Evolutionary conservation across 164 flowering plant genomes (phyloP).

Genomic region (Amborella trichopoda): DNA sequence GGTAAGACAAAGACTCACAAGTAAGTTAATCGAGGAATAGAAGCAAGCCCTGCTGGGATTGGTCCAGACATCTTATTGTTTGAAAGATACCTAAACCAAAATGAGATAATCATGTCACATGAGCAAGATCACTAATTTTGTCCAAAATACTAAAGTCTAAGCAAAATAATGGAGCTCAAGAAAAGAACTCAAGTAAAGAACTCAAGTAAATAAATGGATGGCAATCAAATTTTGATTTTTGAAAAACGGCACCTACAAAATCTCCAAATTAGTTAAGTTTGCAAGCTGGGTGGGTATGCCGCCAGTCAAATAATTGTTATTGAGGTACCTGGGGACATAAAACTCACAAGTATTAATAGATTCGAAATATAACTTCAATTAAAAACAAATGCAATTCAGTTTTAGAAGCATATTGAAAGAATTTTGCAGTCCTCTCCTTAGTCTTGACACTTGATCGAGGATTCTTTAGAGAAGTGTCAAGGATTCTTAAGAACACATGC

Average conservation of each 20-base stretch:
- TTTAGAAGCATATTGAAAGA: too few relatives aligned
- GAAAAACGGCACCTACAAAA: slow-evolving; percentile 5
- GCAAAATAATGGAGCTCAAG: too few relatives aligned
- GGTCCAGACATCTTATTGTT: slow-evolving; percentile 86
- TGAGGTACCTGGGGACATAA: slow-evolving; percentile 79
- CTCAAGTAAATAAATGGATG: neutral
- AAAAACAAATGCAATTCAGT: too few relatives aligned
- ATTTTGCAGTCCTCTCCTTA: too few relatives aligned
- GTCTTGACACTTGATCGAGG: too few relatives aligned
- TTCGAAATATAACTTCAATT: too few relatives aligned
- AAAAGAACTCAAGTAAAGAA: neutral
- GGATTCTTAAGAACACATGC: too few relatives aligned
- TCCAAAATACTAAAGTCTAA: too few relatives aligned
- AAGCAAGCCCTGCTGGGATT: slow-evolving; percentile 66
- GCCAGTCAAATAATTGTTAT: slow-evolving; percentile 84
- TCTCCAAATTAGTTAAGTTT: slow-evolving; percentile 82
- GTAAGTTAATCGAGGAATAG: slow-evolving; percentile 62
- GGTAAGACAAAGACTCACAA: slow-evolving; percentile 50
- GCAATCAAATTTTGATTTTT: neutral
- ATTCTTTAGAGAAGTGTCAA: too few relatives aligned
- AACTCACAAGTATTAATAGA: too few relatives aligned
- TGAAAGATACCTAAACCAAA: slow-evolving; percentile 61
- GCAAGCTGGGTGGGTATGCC: slow-evolving; percentile 90
- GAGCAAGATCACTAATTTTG: too few relatives aligned
- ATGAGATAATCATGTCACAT: too few relatives aligned